phyloP scores from a whole-genome alignment of 2,329 filamentous ascomycete genomes.

The Aspergillus arachidicola region DNA sequence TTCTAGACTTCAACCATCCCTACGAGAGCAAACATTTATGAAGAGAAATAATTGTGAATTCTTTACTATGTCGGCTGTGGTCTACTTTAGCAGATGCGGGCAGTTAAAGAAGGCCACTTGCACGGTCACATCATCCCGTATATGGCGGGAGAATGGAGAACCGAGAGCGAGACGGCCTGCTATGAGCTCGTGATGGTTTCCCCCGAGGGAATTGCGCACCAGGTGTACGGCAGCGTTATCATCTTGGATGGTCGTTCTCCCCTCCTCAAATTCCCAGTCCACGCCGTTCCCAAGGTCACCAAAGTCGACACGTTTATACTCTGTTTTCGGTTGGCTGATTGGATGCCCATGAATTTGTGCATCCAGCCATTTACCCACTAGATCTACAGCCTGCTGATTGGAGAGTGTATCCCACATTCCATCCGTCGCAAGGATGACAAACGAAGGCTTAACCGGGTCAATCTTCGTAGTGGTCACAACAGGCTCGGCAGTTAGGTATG shows the following conservation, averaged over 20 bases:
- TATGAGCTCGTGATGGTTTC: slow-evolving; percentile 42
- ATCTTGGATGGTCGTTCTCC: slow-evolving; percentile 54
- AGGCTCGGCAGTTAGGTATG: slow-evolving; percentile 69
- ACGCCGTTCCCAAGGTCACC: slow-evolving; percentile 21
- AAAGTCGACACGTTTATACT: slow-evolving; percentile 25
- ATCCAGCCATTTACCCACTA: slow-evolving; percentile 59
- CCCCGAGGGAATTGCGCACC: slow-evolving; percentile 56
- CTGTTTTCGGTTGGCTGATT: slow-evolving; percentile 31
- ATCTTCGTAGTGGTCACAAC: slow-evolving; percentile 62
- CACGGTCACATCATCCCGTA: slow-evolving; percentile 56
- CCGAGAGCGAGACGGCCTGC: slow-evolving; percentile 31
- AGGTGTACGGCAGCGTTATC: slow-evolving; percentile 57
- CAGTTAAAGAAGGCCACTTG: slow-evolving; percentile 48
- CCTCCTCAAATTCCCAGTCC: slow-evolving; percentile 40
- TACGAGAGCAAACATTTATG: not conserved
- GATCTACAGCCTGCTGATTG: slow-evolving; percentile 59
- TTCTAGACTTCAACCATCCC: not conserved
- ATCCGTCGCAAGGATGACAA: slow-evolving; percentile 68
- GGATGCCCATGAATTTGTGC: slow-evolving; percentile 32
- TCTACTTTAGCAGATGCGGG: not conserved
- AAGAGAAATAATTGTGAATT: not conserved
- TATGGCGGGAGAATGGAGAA: slow-evolving; percentile 35
- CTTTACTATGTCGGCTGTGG: not conserved
- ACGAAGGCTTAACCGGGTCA: slow-evolving; percentile 52
- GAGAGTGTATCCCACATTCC: slow-evolving; percentile 67